Base-by-base conservation (phyloP, 2,329 filamentous ascomycete genomes). In the Phyllosticta ampelicida region DNA sequence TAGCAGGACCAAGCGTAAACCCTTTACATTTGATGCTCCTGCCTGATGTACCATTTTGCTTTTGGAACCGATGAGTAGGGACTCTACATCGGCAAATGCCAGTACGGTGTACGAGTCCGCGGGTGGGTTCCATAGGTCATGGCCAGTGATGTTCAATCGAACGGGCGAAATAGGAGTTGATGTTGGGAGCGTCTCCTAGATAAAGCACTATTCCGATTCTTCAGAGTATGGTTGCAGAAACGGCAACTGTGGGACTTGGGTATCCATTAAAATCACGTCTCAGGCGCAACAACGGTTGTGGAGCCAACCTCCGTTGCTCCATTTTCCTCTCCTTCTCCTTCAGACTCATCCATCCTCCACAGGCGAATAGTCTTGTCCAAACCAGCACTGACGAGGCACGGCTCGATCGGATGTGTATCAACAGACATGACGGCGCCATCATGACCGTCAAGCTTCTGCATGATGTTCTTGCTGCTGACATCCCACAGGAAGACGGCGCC, bases 401-500 rank as follows among this genome's bases (percentile, higher is more conserved):
- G 74, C 54, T 77, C 75, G 9, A 74, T 75, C 23, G 76, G 75
- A 66, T 81, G 81, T 6, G 84, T 80, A 62, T 85, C 79, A 10
- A 86, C 82, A 0, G 78, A 76, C 36, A 86, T 69, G 5, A 87
- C 80, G 3, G 79, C 77, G 49, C 81, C 83, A 1, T 79, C 77
- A 61, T 84, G 81, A 1, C 78, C 70, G 23, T 78, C 73, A 9
- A 84, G 67, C 19, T 76, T 74, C 77, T 96, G 91, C 19, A 96
- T 75, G 2, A 95, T 75, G 58, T 87, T 84, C 72, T 97, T 99
- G 67, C 79, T 89, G 61, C 82, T 85, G 13, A 96, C 89, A 66
- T 97, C 90, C 94, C 94, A 99, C 56, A 95, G 80, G 16, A 95
- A 77, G 10, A 96, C 81, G 52, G 84, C 82, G 16, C 91, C 90